Evolutionary conservation across 495 filamentous ascomycete species (phyloP).

Genomic region (Chaetomium cochliodes): DNA sequence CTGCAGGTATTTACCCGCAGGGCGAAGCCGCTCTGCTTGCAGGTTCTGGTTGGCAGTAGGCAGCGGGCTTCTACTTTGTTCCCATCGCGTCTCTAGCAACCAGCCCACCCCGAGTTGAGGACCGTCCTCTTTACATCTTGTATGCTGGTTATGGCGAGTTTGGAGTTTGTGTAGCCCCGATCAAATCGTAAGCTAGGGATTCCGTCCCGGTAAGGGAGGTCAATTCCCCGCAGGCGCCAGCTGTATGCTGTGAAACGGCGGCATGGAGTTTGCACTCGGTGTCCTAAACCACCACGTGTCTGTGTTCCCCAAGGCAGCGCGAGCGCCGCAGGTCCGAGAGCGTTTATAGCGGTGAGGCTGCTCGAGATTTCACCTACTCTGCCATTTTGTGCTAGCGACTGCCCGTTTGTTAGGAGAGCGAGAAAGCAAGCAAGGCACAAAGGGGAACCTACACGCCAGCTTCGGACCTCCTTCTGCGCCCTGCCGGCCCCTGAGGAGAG

Average conservation of each 20-base stretch:
- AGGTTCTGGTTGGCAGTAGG: not conserved
- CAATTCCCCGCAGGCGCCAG: slow-evolving; percentile 1
- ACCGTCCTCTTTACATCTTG: not conserved
- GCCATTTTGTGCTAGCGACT: not conserved
- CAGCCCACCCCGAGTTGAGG: not conserved
- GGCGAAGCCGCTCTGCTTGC: not conserved
- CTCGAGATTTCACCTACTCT: too few relatives aligned
- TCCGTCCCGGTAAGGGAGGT: not conserved
- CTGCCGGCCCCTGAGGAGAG: not conserved
- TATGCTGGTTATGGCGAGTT: not conserved
- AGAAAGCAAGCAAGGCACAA: not conserved
- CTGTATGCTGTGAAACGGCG: not conserved
- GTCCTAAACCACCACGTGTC: slow-evolving; percentile 15
- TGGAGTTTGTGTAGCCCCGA: not conserved
- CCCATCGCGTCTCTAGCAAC: too few relatives aligned
- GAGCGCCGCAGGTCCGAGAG: not conserved
- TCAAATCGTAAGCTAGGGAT: not conserved
- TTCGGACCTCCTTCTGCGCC: not conserved
- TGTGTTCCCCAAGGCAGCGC: not conserved
- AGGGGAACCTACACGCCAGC: not conserved
- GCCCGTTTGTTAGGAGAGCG: not conserved
- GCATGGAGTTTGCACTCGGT: not conserved
- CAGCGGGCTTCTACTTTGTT: not conserved
- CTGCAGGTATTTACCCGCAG: too few relatives aligned
- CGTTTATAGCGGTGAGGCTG: not conserved